phyloP scores from a whole-genome alignment of 73 alveolate species.

The Paramecium sexaurelia region DNA sequence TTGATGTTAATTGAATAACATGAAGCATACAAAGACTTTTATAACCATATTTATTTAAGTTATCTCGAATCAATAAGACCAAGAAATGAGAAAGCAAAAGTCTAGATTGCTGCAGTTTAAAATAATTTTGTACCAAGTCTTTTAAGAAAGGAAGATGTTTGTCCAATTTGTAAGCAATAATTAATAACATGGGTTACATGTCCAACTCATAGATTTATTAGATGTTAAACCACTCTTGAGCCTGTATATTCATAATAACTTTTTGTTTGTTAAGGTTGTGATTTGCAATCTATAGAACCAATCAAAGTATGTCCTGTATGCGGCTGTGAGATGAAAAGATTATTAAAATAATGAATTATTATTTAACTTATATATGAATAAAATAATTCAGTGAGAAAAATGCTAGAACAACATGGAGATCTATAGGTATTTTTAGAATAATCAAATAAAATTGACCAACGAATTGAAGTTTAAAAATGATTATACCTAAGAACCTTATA shows the following conservation, averaged over 20 bases:
- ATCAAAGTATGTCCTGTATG: neutral
- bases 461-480: too few species aligned
- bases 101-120: neutral
- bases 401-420: too few species aligned
- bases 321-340: conserved; percentile 9
- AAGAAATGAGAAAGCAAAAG: neutral
- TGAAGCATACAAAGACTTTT: neutral
- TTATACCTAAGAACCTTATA: too few species aligned
- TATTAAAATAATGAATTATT: neutral
- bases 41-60: neutral
- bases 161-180: neutral
- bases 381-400: too few species aligned
- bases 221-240: neutral
- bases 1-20: neutral
- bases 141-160: neutral
- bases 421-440: too few species aligned
- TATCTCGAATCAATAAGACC: neutral
- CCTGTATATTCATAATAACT: neutral
- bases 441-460: too few species aligned
- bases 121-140: neutral
- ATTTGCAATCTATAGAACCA: neutral
- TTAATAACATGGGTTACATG: conserved; percentile 3
- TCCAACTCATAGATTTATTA: conserved; percentile 1
- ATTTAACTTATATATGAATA: neutral
- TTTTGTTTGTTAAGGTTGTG: neutral